These are phyloP conservation scores for Ampelocalamus luodianensis DNA, from an alignment of 176 grass and related monocot species.

Conservation along the genomic window DNA sequence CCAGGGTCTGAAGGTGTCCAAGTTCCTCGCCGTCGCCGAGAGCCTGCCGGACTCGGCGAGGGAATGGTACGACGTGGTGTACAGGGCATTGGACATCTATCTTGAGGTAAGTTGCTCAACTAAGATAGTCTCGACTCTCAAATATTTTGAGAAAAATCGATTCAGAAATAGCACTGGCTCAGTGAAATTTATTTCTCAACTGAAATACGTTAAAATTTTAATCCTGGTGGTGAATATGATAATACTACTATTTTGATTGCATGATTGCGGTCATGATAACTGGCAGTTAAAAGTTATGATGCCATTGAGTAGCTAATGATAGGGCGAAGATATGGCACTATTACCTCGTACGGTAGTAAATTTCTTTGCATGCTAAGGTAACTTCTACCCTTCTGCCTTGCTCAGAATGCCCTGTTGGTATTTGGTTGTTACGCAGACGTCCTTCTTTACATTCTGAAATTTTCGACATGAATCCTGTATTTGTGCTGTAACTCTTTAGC, in stretches of 20 bases:
- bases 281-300: not conserved
- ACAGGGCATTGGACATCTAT: conserved; percentile 91
- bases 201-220: not conserved
- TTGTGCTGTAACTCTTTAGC: not conserved
- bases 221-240: not conserved
- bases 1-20: conserved; percentile 68
- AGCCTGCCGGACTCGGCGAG: conserved; percentile 85
- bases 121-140: not conserved
- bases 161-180: not conserved
- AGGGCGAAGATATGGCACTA: not conserved
- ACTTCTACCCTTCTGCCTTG: not conserved
- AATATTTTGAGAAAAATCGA: not conserved
- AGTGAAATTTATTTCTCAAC: conserved; percentile 1
- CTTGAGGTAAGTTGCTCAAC: conserved; percentile 57
- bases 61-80: conserved; percentile 93
- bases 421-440: not conserved
- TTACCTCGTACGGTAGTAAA: not conserved
- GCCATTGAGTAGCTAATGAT: conserved; percentile 26
- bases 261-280: conserved; percentile 32
- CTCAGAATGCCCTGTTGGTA: not conserved
- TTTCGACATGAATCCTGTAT: not conserved
- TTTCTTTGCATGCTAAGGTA: not conserved
- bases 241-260: not conserved
- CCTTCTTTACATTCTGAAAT: not conserved
- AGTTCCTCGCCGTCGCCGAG: conserved; percentile 82